Base-by-base conservation (phyloP, 2,329 filamentous ascomycete species). In the Colletotrichum somersetense region DNA sequence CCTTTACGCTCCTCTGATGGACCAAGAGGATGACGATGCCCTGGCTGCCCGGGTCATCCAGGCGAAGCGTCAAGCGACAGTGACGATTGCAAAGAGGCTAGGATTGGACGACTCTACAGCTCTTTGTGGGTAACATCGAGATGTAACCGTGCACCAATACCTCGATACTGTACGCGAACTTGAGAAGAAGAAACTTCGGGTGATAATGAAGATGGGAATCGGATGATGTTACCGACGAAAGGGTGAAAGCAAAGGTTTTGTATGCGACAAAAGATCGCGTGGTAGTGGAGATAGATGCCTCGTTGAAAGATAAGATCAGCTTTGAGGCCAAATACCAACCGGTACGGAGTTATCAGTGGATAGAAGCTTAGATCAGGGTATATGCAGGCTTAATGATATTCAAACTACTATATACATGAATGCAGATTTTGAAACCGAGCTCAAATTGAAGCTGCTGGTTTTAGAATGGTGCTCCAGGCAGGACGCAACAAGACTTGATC, bases 351-450 rank as follows among this genome's bases (percentile, higher is more conserved):
- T 55, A 23, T 33, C 10, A 0, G 20, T 11, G 35, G 3, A 38
- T 14, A 6, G 26, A 42, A 52, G 35, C 30, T 69, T 14, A 50
- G 59, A 56, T 50, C 52, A 64, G 62, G 53, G 53, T 72, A 72
- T 72, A 72, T 69, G 66, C 59, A 70, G 66, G 70, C 70, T 70
- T 65, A 72, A 61, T 72, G 66, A 59, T 57, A 69, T 65, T 44
- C 70, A 72, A 70, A 48, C 40, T 61, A 72, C 66, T 72, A 72
- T 72, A 46, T 72, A 72, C 70, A 72, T 46, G 70, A 72, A 72
- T 69, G 38, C 53, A 42, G 58, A 70, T 56, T 33, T 50, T 52
- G 53, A 70, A 53, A 40, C 55, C 33, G 55, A 50, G 44, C 58
- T 48, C 58, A 50, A 5, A 2, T 18, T 12, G 26, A 30, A 62